Base-by-base conservation (phyloP, 1,139 yeast species). In the Yamadazyma sp. region DNA sequence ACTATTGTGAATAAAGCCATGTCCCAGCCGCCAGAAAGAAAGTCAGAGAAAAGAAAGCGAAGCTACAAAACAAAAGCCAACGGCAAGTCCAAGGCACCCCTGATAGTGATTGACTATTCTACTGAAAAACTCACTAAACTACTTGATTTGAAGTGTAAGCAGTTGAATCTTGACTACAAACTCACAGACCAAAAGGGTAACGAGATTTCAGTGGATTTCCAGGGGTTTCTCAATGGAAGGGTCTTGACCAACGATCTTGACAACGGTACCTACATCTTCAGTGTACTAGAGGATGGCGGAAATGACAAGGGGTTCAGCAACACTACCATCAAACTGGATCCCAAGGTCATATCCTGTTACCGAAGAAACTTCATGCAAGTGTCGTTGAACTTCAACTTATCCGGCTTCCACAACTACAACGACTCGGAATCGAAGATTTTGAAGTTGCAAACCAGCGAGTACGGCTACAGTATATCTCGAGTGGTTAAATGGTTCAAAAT, bases 311-410 rank as follows among this genome's bases (percentile, higher is more conserved):
- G 37, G 20, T 38, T 34, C 2, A 34, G 36, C n/a, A 42, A 37
- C 14, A 40, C 39, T 31, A 40, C 47, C 11, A 40, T 43, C 6
- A 45, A 42, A 21, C 31, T 34, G 31, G 64, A 62, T 38, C 73
- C 75, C 8, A 64, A 57, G 43, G 71, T 70, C 15, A 62, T 72
- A 20, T 66, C 73, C 11, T 73, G 77, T 47, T 72, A 73, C 51
- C 54, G 78, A 41, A 52, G 78, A 42, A 73, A 73, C 46, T 69
- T 59, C 46, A 67, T 72, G 39, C 76, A 68, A 44, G 50, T 70
- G 10, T 54, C 63, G 12, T 42, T 70, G 38, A 63, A 64, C 43
- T 52, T 70, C 56, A 64, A 61, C 35, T 51, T 70, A 25, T 52
- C 56, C 6, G 70, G 70, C 1, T 56, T 64, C 35, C 48, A 51